Evolutionary conservation across 2,329 filamentous ascomycete species (phyloP), one percentile per base, ranked within the genome.

Genomic region (Hymenoscyphus fraxineus): DNA sequence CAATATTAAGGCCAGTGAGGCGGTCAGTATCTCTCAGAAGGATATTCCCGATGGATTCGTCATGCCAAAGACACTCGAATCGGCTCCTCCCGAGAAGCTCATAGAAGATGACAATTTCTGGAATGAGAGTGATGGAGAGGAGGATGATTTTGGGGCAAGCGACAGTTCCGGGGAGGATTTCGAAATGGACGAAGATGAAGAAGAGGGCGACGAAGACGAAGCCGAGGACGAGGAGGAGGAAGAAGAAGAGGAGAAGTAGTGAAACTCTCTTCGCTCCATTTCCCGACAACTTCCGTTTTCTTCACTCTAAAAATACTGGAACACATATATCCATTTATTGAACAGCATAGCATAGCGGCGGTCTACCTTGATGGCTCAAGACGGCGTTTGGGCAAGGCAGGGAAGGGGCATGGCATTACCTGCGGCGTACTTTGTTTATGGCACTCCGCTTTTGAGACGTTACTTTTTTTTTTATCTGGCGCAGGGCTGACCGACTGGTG

Each of bases 41-140:
- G 91, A 96, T 73, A 92, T 97, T 2, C 94, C 95, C 0, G 79
- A 80, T 0, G 92, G 84, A 0, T 93, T 93, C 68, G 82, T 85
- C 63, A 94, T 98, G 89, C 95, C 95, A 0, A 92, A 89, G 0
- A 85, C 87, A 61, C 77, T 89, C 74, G 77, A 92, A 78, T 80
- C 84, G 16, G 80, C 81, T 13, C 84, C 86, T 2, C 81, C 80
- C 1, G 86, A 87, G 1, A 86, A 89, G 69, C 85, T 83, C 15
- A 85, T 88, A 2, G 87, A 90, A 51, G 91, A 96, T 70, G 88
- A 90, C 70, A 90, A 91, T 66, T 96, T 96, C 75, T 95, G 92
- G 89, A 86, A 85, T 40, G 89, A 91, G 75, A 88, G 86, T 58
- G 90, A 90, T 65, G 57, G 13, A 32, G 84, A 90, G 69, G 84